Base-by-base conservation (phyloP, 257 asterid genomes). In the Penstemon eatonii region DNA sequence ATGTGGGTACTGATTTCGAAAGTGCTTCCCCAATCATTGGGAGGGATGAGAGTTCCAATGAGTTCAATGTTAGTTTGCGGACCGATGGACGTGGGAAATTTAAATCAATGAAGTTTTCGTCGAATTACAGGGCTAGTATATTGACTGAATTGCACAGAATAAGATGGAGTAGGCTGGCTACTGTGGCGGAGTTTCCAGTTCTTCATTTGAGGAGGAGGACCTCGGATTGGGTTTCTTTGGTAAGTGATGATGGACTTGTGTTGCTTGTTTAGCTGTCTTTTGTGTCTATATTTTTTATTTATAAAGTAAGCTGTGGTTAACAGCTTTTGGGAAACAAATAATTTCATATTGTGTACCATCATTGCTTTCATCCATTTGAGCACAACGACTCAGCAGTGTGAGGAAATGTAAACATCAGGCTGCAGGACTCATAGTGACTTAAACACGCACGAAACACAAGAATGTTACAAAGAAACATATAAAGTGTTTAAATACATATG, bases 71-170 rank as follows among this genome's bases (percentile, higher is more conserved):
- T 9, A 90, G 92, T 69, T 88, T 87, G 74, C 78, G 99, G 80
- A 87, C 97, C 7, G 99, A 94, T 75, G 99, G 99, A 51, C 87
- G 89, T 15, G 99, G 99, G 45, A 94, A 90, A 60, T 94, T 90
- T 67, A 94, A 89, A 81, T 73, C 85, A 36, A 74, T 94, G 8
- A 94, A 89, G 84, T 86, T 94, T 47, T 94, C 99, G 37, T 87
- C 96, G 25, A 84, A 71, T 72, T 90, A 81, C 76, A 83, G 96
- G 81, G 92, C 92, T 4, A 82, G 96, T 79, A 87, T 94, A 73
- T 71, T 94, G 84, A 90, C 96, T 33, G 97, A 94, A 68, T 81
- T 94, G 85, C 97, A 94, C 71, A 77, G 96, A 66, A 77, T 94
- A 59, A 85, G 93, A 67, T 89, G 97, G 96, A 86, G 67, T 75